phyloP scores from a whole-genome alignment of 306 rosid genomes.

The Heteromeles arbutifolia region DNA sequence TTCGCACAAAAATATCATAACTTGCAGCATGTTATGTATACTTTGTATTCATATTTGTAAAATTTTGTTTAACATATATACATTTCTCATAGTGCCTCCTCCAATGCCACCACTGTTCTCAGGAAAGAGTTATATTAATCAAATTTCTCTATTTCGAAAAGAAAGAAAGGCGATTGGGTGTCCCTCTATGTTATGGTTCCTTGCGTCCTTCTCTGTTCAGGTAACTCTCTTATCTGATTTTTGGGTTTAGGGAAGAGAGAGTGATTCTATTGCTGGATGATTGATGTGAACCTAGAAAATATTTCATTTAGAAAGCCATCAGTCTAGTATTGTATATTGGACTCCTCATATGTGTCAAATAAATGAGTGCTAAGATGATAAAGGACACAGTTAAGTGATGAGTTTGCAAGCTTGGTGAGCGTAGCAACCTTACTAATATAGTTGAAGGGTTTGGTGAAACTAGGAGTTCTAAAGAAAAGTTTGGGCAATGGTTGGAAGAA shows the following conservation, averaged over 20 bases:
- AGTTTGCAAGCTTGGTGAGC: not conserved
- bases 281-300: not conserved
- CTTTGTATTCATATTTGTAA: constrained; percentile 17
- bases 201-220: constrained; percentile 51
- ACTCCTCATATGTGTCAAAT: not conserved
- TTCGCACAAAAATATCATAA: not conserved
- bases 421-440: not conserved
- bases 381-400: not conserved
- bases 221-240: constrained; percentile 22
- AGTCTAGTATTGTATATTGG: not conserved
- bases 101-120: constrained; percentile 88
- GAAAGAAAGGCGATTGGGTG: constrained; percentile 73
- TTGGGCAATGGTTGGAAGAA: not conserved
- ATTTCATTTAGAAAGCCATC: not conserved
- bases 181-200: constrained; percentile 70
- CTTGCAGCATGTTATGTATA: not conserved
- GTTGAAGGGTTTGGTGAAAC: not conserved
- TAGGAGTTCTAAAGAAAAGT: not conserved
- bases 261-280: not conserved
- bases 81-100: constrained; percentile 85
- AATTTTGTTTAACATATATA: constrained; percentile 33
- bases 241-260: not conserved
- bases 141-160: constrained; percentile 42
- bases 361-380: not conserved
- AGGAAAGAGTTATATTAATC: constrained; percentile 71